Evolutionary conservation across 495 filamentous ascomycete species (phyloP).

Genomic region (Neurospora tetrasperma): DNA sequence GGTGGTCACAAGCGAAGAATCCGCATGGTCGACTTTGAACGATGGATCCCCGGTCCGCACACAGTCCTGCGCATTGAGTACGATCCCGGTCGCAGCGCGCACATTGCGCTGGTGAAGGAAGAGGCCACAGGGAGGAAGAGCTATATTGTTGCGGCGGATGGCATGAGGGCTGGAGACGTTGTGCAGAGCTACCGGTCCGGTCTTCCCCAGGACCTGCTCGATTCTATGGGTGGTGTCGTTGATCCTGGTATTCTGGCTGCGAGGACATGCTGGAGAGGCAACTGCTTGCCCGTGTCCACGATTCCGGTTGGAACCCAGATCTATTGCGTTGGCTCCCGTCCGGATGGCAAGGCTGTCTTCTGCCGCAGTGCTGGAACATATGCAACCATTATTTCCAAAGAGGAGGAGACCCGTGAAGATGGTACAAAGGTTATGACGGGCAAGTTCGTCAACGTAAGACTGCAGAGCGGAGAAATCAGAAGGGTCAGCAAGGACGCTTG

Average conservation of each 20-base stretch:
- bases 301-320: conserved; percentile 85
- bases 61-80: conserved; percentile 89
- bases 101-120: conserved; percentile 78
- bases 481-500: conserved; percentile 84
- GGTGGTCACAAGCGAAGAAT: conserved; percentile 88
- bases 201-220: conserved; percentile 72
- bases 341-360: conserved; percentile 68
- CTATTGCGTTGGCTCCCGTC: conserved; percentile 74
- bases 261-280: conserved; percentile 87
- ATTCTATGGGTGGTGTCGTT: conserved; percentile 79
- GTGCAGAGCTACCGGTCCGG: conserved; percentile 85
- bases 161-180: conserved; percentile 82
- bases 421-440: conserved; percentile 42
- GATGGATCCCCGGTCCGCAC: conserved; percentile 66
- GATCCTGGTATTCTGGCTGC: conserved; percentile 93
- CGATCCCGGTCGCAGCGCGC: conserved; percentile 84
- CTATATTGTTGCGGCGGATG: conserved; percentile 89
- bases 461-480: conserved; percentile 87
- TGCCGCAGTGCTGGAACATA: conserved; percentile 90
- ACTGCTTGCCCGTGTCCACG: conserved; percentile 90
- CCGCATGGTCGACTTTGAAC: conserved; percentile 76
- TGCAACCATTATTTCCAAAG: conserved; percentile 77
- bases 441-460: conserved; percentile 64
- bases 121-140: conserved; percentile 57
- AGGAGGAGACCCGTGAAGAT: conserved; percentile 53